Conservation (phyloP, 2,329 filamentous ascomycete species). For the Sporothrix phasma region DNA sequence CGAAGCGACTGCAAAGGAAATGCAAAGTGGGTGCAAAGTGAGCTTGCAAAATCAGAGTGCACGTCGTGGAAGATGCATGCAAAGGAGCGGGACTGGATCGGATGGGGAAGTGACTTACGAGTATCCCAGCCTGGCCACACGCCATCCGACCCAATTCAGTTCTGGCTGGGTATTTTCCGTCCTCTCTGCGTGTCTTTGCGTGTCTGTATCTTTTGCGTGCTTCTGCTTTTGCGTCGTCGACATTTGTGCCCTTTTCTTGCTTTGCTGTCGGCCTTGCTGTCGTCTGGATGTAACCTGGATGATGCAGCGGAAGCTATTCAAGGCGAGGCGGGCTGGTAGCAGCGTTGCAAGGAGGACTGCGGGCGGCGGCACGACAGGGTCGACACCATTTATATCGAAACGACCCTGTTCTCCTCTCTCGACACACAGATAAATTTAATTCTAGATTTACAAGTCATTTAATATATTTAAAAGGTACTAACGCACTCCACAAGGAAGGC, state of each 20-base stretch:
- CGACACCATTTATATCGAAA: not conserved
- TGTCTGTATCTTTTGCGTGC: not conserved
- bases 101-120: not conserved
- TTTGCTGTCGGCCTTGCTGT: not conserved
- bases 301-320: not conserved
- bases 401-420: not conserved
- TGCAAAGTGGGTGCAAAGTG: not conserved
- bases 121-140: not conserved
- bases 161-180: too few relatives aligned
- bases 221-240: not conserved
- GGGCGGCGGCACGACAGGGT: not conserved
- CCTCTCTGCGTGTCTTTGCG: not conserved
- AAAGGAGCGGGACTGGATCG: not conserved
- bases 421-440: too few relatives aligned
- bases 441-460: too few relatives aligned
- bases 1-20: not conserved
- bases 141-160: not conserved
- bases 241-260: not conserved
- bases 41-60: not conserved
- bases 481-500: not conserved
- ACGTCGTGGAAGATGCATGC: not conserved
- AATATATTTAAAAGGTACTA: too few relatives aligned
- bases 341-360: not conserved
- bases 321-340: not conserved
- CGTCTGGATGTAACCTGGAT: constrained; percentile 6